Conservation (phyloP, 169 alveolate genomes). For the Plasmodium sp. region DNA sequence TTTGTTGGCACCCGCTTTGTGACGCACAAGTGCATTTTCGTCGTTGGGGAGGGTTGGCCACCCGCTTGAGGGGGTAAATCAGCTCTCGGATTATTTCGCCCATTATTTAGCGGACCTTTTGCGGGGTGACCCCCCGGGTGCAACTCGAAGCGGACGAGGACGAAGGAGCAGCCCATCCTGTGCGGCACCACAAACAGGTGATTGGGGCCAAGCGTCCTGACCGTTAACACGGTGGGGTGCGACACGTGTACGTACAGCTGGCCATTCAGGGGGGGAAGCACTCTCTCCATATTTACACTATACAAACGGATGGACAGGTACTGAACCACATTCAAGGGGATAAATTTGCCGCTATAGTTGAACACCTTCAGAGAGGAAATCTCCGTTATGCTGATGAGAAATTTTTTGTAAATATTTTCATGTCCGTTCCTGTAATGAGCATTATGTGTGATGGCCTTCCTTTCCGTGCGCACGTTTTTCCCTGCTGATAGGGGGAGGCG, state of each 20-base stretch:
- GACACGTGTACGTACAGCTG: conserved; percentile 13
- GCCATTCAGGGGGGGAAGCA: conserved; percentile 46
- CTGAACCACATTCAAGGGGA: conserved; percentile 49
- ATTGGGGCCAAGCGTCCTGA: conserved; percentile 3
- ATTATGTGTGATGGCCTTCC: not conserved
- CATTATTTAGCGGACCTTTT: not conserved
- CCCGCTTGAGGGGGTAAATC: not conserved
- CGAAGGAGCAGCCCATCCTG: conserved; percentile 43
- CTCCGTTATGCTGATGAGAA: conserved; percentile 1
- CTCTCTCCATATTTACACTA: conserved; percentile 9
- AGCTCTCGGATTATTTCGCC: not conserved
- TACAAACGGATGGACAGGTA: conserved; percentile 21
- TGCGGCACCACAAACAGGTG: conserved; percentile 50
- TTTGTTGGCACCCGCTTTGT: conserved; percentile 3
- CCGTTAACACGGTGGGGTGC: conserved; percentile 21
- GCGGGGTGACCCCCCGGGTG: not conserved
- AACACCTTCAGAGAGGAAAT: conserved; percentile 15
- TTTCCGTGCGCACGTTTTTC: not conserved
- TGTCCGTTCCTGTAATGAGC: not conserved
- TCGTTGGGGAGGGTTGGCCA: not conserved
- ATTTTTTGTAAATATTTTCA: conserved; percentile 7
- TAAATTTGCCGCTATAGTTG: conserved; percentile 28
- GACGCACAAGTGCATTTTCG: conserved; percentile 19
- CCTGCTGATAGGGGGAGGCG: not conserved
- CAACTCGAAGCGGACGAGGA: conserved; percentile 1